Conservation (phyloP, 2,329 filamentous ascomycete species). For the Fusarium mexicanum region DNA sequence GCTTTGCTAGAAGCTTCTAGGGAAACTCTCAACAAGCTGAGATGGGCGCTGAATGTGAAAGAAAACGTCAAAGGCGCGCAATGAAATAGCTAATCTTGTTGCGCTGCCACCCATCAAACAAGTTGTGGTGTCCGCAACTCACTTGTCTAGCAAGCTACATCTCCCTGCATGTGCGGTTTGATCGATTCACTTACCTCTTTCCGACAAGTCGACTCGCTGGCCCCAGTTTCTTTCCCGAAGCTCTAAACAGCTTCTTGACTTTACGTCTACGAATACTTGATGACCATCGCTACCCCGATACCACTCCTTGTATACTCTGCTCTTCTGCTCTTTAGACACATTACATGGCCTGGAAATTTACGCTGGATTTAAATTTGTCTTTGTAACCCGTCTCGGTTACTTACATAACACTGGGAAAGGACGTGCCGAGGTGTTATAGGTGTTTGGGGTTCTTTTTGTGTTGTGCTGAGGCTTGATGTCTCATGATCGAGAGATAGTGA, state of each 20-base stretch:
- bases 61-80: slow-evolving; percentile 65
- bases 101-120: neutral
- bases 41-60: slow-evolving; percentile 77
- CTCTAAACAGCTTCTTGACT: slow-evolving; percentile 12
- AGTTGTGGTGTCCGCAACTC: neutral
- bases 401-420: slow-evolving; percentile 13
- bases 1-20: slow-evolving; percentile 66
- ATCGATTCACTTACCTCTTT: neutral
- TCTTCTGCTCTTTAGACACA: slow-evolving; percentile 34
- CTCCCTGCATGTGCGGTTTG: neutral
- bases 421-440: slow-evolving; percentile 35
- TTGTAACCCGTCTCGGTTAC: slow-evolving; percentile 26
- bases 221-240: slow-evolving; percentile 11
- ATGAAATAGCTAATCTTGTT: slow-evolving; percentile 45
- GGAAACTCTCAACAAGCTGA: slow-evolving; percentile 72
- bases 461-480: slow-evolving; percentile 16
- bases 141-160: neutral
- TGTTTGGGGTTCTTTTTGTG: slow-evolving; percentile 37
- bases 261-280: slow-evolving; percentile 34
- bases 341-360: slow-evolving; percentile 40
- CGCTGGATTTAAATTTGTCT: slow-evolving; percentile 35
- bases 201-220: slow-evolving; percentile 1
- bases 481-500: slow-evolving; percentile 10
- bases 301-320: slow-evolving; percentile 37
- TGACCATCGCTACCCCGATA: slow-evolving; percentile 36